phyloP scores from a whole-genome alignment of 2,329 filamentous ascomycete species.

The Sporothrix globosa region DNA sequence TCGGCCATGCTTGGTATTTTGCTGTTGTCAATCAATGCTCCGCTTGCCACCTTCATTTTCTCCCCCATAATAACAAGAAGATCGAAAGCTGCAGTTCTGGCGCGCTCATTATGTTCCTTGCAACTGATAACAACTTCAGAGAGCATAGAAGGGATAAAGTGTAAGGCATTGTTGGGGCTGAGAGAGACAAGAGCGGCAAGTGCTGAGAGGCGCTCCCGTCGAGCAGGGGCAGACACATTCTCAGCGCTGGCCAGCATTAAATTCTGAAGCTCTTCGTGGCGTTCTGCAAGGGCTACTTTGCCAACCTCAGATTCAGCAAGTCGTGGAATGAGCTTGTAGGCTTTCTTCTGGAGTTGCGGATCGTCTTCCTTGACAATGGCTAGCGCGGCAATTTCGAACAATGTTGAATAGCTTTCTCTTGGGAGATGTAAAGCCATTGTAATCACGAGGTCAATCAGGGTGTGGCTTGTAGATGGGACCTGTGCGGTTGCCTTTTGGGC shows the following conservation, averaged over 20 bases:
- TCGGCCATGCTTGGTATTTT: slow-evolving; percentile 85
- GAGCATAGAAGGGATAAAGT: slow-evolving; percentile 90
- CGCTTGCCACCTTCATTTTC: slow-evolving; percentile 68
- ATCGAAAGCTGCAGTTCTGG: slow-evolving; percentile 85
- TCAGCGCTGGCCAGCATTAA: slow-evolving; percentile 78
- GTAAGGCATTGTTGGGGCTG: slow-evolving; percentile 75
- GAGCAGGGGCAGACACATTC: slow-evolving; percentile 82
- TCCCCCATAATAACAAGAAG: slow-evolving; percentile 86
- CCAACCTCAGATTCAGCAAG: slow-evolving; percentile 81
- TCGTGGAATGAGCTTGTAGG: slow-evolving; percentile 95
- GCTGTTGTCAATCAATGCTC: slow-evolving; percentile 78
- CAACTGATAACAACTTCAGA: slow-evolving; percentile 95
- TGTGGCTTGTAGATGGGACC: slow-evolving; percentile 92
- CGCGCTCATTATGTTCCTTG: slow-evolving; percentile 97
- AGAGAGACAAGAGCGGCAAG: slow-evolving; percentile 79
- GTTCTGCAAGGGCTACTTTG: slow-evolving; percentile 72
- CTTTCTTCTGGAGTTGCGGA: slow-evolving; percentile 96
- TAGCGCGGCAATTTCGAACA: slow-evolving; percentile 84
- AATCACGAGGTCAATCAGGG: slow-evolving; percentile 94
- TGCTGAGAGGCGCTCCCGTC: slow-evolving; percentile 82
- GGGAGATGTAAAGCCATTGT: slow-evolving; percentile 94
- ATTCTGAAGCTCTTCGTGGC: slow-evolving; percentile 77
- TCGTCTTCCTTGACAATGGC: slow-evolving; percentile 82
- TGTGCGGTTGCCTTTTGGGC: slow-evolving; percentile 44
- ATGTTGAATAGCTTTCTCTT: slow-evolving; percentile 76